A percentile compares a stretch with the other conserved stretches of the same genome.
These are phyloP conservation scores for Candida awuae DNA, from an alignment of 805 yeast species.

Conservation along the genomic window DNA sequence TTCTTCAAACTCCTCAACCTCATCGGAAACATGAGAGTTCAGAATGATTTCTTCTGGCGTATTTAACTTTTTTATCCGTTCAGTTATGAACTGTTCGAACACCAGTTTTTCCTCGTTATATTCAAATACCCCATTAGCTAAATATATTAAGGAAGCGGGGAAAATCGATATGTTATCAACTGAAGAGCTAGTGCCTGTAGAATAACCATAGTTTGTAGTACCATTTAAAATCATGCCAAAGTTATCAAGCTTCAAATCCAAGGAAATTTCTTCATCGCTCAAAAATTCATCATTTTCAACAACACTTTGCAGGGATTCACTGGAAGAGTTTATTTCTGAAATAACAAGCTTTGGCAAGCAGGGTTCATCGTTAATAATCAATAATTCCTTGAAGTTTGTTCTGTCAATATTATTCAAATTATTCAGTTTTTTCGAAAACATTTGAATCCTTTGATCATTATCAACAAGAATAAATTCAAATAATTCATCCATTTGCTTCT, in stretches of 20 bases:
- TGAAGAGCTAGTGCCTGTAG: conserved; percentile 2
- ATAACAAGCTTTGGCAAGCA: conserved; percentile 16
- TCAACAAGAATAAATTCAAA: conserved; percentile 23
- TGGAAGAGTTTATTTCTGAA: neutral
- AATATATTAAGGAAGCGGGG: conserved; percentile 2
- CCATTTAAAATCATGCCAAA: conserved; percentile 4
- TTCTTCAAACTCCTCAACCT: too few relatives aligned
- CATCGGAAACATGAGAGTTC: too few relatives aligned
- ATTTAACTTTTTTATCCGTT: neutral
- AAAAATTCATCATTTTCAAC: conserved; percentile 4
- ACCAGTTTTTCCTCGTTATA: conserved; percentile 7
- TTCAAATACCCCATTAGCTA: conserved; percentile 11
- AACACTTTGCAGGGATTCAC: conserved; percentile 6
- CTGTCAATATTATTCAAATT: conserved; percentile 10
- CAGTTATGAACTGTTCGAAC: conserved; percentile 6
- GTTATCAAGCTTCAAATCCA: conserved; percentile 6
- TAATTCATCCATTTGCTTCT: conserved; percentile 20
- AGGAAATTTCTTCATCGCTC: conserved; percentile 6
- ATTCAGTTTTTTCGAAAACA: conserved; percentile 12
- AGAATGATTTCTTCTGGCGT: too few relatives aligned
- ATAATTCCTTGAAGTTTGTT: conserved; percentile 9
- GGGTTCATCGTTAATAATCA: conserved; percentile 14
- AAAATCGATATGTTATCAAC: neutral
- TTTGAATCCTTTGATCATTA: conserved; percentile 20
- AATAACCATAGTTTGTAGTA: conserved; percentile 1